Percentiles rank a stretch among this genome's conserved stretches.
These are phyloP conservation scores for Moringa oleifera DNA, from an alignment of 345 rosid genomes.

Conservation along the genomic window DNA sequence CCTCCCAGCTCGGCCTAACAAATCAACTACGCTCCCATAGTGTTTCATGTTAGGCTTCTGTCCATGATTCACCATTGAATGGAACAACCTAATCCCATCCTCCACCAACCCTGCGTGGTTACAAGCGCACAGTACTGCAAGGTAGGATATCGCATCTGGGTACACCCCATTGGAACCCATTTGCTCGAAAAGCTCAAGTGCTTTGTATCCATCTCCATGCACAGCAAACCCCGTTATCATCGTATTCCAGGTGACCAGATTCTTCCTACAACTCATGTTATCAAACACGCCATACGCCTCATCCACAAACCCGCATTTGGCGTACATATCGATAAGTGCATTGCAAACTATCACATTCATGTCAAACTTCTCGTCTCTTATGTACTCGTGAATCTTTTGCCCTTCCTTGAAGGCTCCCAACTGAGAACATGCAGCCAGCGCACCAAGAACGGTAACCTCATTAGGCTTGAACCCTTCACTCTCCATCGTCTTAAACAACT, in stretches of 20 bases:
- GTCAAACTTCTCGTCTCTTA: conserved; percentile 47
- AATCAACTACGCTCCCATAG: conserved; percentile 76
- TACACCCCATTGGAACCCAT: conserved; percentile 37
- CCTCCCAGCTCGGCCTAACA: conserved; percentile 74
- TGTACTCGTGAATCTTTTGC: conserved; percentile 40
- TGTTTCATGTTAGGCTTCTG: conserved; percentile 65
- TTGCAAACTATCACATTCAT: conserved; percentile 58
- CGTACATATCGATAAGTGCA: conserved; percentile 77
- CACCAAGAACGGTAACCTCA: conserved; percentile 71
- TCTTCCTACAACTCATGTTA: conserved; percentile 37
- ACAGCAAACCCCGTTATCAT: conserved; percentile 85
- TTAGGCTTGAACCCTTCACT: conserved; percentile 44
- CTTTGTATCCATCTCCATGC: conserved; percentile 65
- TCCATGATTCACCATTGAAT: conserved; percentile 44
- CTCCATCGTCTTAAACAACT: conserved; percentile 57
- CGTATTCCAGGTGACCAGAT: conserved; percentile 79
- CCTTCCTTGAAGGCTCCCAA: conserved; percentile 73
- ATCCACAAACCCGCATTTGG: conserved; percentile 73
- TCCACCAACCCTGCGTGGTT: conserved; percentile 85
- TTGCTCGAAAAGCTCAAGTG: conserved; percentile 53
- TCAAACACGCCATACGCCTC: conserved; percentile 56
- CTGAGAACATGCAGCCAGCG: conserved; percentile 71
- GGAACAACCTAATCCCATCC: conserved; percentile 52
- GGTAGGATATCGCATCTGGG: conserved; percentile 63
- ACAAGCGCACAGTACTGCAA: conserved; percentile 65